Evolutionary conservation across 2,329 filamentous ascomycete species (phyloP), one percentile per base, ranked within the genome.

Genomic region (Hyphodiscus sp.): DNA sequence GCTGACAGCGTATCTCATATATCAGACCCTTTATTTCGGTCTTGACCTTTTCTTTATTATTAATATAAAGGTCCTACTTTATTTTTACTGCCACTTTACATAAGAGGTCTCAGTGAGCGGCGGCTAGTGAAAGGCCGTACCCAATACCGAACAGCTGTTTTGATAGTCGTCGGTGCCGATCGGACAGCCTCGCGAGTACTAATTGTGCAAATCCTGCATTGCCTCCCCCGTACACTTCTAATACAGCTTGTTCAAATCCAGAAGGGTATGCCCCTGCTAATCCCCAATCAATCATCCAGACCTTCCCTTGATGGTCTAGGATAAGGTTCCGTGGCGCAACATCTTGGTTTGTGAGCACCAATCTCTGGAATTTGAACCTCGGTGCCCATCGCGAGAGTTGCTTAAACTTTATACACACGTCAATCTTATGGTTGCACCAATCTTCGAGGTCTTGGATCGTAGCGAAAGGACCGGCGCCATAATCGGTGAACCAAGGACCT

Each of bases 341-440:
- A 46, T 58, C 51, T 19, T 51, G 46, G 30, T 58, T 51, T 23
- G 41, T 43, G 41, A 43, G 19, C 16, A 43, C 41, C 8, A 43
- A n/a, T 13, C 20, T 51, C 42, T 33, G 50, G 29, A 51, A 51
- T 51, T 33, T 51, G 42, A 51, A 51, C 50, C 50, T 41, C 38
- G 50, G 50, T 18, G 50, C 18, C 29, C 33, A 1, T 43, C 20
- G 43, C n/a, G 15, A 1, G 41, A 51, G 50, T 41, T 51, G 50
- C 33, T 51, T 41, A 47, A 41, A 51, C 41, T 30, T 20, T 16
- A 51, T 42, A 45, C 45, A 48, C 33, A 52, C 51, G 26, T 52
- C 51, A 41, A 52, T 52, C 45, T 52, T 52, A 52, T 52, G 45
- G 26, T 52, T 52, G 51, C 45, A 52, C 51, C 45, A 52, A 38